phyloP scores from a whole-genome alignment of 768 basidiomycete species.

The Hebeloma cylindrosporum region DNA sequence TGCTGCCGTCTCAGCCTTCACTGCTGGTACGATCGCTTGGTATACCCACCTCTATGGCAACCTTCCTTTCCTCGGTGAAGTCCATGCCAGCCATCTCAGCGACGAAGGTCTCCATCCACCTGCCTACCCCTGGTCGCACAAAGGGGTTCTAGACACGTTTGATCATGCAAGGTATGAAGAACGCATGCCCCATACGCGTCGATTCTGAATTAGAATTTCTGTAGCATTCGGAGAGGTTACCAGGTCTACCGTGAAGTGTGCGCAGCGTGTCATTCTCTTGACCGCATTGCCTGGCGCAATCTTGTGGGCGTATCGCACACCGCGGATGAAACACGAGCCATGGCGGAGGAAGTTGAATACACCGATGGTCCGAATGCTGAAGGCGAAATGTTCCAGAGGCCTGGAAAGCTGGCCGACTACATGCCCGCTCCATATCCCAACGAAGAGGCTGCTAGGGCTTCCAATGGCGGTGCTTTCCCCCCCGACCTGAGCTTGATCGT shows the following conservation, averaged over 20 bases:
- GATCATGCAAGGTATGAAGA: conserved; percentile 88
- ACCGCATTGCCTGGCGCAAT: conserved; percentile 99
- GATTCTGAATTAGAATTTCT: conserved; percentile 13
- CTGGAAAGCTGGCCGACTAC: conserved; percentile 98
- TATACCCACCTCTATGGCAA: conserved; percentile 93
- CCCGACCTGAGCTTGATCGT: conserved; percentile 96
- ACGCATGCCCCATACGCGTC: conserved; percentile 14
- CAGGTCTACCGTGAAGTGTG: conserved; percentile 99
- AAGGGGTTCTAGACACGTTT: conserved; percentile 84
- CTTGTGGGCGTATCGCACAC: conserved; percentile 97
- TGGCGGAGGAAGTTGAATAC: conserved; percentile 98
- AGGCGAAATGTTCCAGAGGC: conserved; percentile 98
- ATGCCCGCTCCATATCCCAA: conserved; percentile 95
- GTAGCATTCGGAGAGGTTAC: conserved; percentile 91
- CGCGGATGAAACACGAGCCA: conserved; percentile 79
- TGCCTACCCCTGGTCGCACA: conserved; percentile 88
- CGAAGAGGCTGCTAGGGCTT: conserved; percentile 93
- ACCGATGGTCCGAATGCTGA: conserved; percentile 91
- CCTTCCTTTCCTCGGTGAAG: conserved; percentile 87
- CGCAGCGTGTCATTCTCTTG: conserved; percentile 97
- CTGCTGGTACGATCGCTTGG: conserved; percentile 92
- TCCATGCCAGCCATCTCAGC: conserved; percentile 86
- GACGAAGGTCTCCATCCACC: conserved; percentile 94
- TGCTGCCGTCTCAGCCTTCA: conserved; percentile 70
- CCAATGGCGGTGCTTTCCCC: conserved; percentile 93